These are phyloP conservation scores for Heterobasidion occidentale DNA, from an alignment of 1,284 basidiomycete genomes.

Conservation along the genomic window DNA sequence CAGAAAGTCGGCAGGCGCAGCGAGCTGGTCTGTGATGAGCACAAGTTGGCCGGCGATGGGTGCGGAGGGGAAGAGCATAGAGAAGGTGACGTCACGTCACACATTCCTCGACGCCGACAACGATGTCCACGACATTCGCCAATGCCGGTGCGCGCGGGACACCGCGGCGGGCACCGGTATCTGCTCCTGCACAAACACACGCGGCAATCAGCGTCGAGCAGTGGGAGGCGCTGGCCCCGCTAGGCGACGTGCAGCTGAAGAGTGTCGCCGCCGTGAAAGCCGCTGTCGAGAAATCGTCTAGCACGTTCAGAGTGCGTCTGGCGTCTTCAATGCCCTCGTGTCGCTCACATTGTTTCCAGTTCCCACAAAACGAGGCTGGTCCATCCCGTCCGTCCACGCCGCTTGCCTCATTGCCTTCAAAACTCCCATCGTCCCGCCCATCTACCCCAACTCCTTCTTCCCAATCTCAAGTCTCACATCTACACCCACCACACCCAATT, in stretches of 20 bases:
- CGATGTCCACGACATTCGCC: too few relatives aligned
- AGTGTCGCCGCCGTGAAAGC: slow-evolving; percentile 62
- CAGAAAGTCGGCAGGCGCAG: slow-evolving; percentile 60
- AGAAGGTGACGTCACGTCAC: too few relatives aligned
- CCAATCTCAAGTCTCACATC: slow-evolving; percentile 22
- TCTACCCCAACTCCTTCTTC: slow-evolving; percentile 24
- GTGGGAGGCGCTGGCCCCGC: slow-evolving; percentile 79
- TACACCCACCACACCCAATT: slow-evolving; percentile 61
- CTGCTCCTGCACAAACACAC: too few relatives aligned
- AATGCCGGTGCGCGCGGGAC: too few relatives aligned
- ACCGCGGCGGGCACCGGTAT: too few relatives aligned
- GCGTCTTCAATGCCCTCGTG: background rate
- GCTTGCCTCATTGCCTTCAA: too few relatives aligned
- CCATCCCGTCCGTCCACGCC: slow-evolving; percentile 28
- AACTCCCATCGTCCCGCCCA: too few relatives aligned
- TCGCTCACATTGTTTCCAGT: background rate
- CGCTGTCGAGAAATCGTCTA: slow-evolving; percentile 49
- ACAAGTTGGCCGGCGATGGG: slow-evolving; percentile 30
- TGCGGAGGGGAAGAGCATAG: too few relatives aligned
- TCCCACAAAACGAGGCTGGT: slow-evolving; percentile 2
- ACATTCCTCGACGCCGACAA: too few relatives aligned
- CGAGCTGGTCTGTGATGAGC: slow-evolving; percentile 59
- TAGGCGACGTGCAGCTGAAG: slow-evolving; percentile 61
- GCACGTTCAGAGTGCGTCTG: slow-evolving; percentile 64
- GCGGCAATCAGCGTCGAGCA: slow-evolving; percentile 62